Conservation (phyloP, 352 stramenopile genomes). For the Globisporangium ultimum region DNA sequence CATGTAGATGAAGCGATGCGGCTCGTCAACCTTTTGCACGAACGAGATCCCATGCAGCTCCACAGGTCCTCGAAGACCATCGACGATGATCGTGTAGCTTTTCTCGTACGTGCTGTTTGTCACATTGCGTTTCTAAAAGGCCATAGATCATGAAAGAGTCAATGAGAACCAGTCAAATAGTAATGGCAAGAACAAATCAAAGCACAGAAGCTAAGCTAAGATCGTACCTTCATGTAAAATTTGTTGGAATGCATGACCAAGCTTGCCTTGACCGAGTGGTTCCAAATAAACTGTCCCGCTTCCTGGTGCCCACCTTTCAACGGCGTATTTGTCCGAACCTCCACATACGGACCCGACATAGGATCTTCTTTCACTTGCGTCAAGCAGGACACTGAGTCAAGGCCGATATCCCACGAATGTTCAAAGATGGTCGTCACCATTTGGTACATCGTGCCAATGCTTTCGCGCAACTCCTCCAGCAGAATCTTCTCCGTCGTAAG, state of each 20-base stretch:
- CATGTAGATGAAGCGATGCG: neutral
- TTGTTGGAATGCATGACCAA: no score
- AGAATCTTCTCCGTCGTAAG: neutral
- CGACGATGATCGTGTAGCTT: constrained; percentile 1
- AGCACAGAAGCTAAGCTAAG: neutral
- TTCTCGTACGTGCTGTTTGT: constrained; percentile 5
- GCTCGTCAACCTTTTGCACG: neutral
- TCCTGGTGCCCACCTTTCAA: constrained; percentile 7
- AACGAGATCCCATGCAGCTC: constrained; percentile 7
- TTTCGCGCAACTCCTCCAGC: constrained; percentile 1
- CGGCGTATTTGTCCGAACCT: constrained; percentile 1
- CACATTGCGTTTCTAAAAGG: neutral
- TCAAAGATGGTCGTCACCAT: no score
- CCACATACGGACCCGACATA: neutral
- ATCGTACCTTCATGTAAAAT: neutral
- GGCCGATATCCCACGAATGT: neutral
- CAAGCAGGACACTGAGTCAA: neutral
- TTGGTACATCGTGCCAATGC: neutral
- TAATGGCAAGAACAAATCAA: neutral
- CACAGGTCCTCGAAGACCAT: neutral
- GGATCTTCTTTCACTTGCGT: neutral
- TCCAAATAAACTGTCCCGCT: neutral
- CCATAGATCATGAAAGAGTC: neutral
- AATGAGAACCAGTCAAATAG: neutral
- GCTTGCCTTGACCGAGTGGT: neutral